Evolutionary conservation across 371 early-diverging fungal species (phyloP), one percentile per base, ranked within the genome.

Genomic region (Mortierella sp.): DNA sequence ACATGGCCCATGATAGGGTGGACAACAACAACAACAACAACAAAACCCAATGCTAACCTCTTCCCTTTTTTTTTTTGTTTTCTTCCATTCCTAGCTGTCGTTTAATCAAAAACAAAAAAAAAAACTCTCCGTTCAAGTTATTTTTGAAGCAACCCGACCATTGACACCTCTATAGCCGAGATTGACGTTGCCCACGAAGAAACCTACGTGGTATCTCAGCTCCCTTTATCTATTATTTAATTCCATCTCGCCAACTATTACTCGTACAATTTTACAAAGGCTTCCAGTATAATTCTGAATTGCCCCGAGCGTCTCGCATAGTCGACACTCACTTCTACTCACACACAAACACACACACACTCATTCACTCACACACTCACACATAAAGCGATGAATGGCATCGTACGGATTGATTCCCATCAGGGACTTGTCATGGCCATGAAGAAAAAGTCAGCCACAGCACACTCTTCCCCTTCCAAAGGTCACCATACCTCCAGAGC

Each of bases 391-490:
- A 80, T 80, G 81, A 80, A 80, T 54, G 75, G 81, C 37, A 75
- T 80, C 30, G 69, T 75, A 61, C 75, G 81, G 58, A 54, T 75
- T 57, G 81, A 80, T 43, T 71, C 81, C 28, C 75, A 80, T 62
- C 81, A 72, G 68, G 75, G 75, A 65, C 16, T 73, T 24, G 59
- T 66, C 8, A 69, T 69, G 72, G 35, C 65, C 22, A 72, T 80
- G 69, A 80, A 80, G 66, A 80, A 79, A 35, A 79, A 80, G 72
- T 45, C 71, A 22, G 67, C 35, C 3, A 64, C 77, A 39, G 32
- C 72, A 28, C 68, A 68, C 24, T 59, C 79, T 0, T 74, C 79
- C 10, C 79, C 75, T 6, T 30, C 49, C 28, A 78, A 74, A 20
- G 64, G 79, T 9, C 74, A 74, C 28, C 71, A 73, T 59, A 24